Evolutionary conservation across 2,329 filamentous ascomycete species (phyloP).

Genomic region (Pestalotiopsis sp.): DNA sequence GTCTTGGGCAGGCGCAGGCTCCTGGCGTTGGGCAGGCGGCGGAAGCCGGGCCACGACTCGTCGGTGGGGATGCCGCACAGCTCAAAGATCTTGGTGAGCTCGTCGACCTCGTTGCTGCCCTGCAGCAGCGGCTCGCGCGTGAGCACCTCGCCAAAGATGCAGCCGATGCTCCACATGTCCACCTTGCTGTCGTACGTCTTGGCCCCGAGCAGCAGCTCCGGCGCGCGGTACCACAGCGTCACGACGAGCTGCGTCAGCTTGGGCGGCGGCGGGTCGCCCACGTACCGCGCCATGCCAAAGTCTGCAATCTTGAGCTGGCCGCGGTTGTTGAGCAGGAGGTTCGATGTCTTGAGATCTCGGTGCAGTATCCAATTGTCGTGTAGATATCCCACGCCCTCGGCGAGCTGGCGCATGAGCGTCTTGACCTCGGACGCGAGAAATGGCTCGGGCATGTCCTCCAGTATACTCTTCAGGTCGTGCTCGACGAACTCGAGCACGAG

Average conservation of each 20-base stretch:
- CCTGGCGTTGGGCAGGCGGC: conserved; percentile 83
- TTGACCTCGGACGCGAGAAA: conserved; percentile 94
- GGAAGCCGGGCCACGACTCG: conserved; percentile 83
- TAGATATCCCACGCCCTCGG: conserved; percentile 79
- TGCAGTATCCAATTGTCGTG: conserved; percentile 91
- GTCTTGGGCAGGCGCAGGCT: conserved; percentile 69
- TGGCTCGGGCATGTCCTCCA: conserved; percentile 91
- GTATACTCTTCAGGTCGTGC: conserved; percentile 91
- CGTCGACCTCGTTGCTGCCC: conserved; percentile 90
- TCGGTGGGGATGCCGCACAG: conserved; percentile 86
- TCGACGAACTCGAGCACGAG: conserved; percentile 97
- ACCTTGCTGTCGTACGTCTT: conserved; percentile 74
- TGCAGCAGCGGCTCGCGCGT: conserved; percentile 81
- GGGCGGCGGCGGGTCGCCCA: conserved; percentile 72
- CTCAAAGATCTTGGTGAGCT: conserved; percentile 85
- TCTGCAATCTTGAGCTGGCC: conserved; percentile 95
- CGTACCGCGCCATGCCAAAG: conserved; percentile 96
- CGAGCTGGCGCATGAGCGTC: conserved; percentile 82
- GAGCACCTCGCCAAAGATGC: conserved; percentile 91
- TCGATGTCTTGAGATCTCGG: conserved; percentile 91
- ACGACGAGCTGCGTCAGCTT: conserved; percentile 91
- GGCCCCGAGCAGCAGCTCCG: conserved; percentile 85
- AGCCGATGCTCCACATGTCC: conserved; percentile 96
- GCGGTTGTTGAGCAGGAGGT: conserved; percentile 92
- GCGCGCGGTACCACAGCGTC: conserved; percentile 94